These are phyloP conservation scores for Lagenidium sp. DNA, from an alignment of 352 stramenopile genomes.

Conservation along the genomic window DNA sequence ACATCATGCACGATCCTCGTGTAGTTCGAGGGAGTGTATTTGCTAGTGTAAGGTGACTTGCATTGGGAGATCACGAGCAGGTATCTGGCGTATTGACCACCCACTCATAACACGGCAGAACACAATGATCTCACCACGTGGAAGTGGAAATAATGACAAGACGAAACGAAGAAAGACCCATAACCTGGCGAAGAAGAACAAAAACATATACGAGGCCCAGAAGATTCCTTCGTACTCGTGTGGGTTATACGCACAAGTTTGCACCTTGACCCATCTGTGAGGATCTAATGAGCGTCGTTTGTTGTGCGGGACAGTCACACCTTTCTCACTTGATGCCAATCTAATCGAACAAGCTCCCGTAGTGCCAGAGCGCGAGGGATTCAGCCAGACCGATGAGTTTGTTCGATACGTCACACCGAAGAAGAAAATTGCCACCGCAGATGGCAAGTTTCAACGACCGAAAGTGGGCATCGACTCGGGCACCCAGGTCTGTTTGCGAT, in stretches of 20 bases:
- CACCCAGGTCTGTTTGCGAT: conserved; percentile 34
- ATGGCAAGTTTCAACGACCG: conserved; percentile 40
- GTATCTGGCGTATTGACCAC: too few relatives aligned
- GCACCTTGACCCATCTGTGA: too few relatives aligned
- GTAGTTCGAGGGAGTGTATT: conserved; percentile 58
- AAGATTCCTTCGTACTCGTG: conserved; percentile 23
- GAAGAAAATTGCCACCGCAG: conserved; percentile 23
- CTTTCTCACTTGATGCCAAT: conserved; percentile 46
- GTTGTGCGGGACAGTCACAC: conserved; percentile 21
- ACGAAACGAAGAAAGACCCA: too few relatives aligned
- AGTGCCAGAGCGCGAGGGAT: conserved; percentile 24
- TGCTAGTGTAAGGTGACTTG: conserved; percentile 35
- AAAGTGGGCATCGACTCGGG: conserved; percentile 69
- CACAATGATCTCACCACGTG: conserved; percentile 3
- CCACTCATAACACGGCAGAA: conserved; percentile 8
- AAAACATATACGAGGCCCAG: conserved; percentile 23
- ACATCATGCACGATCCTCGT: conserved; percentile 74
- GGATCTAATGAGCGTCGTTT: too few relatives aligned
- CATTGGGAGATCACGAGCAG: neutral
- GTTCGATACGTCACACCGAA: conserved; percentile 19
- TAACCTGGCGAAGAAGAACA: too few relatives aligned
- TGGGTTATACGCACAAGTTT: too few relatives aligned
- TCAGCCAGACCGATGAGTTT: conserved; percentile 72
- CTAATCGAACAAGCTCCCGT: conserved; percentile 45
- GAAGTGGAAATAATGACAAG: conserved; percentile 8